Evolutionary conservation across 75 land plant species (phyloP).

Genomic region (Pinus taeda): DNA sequence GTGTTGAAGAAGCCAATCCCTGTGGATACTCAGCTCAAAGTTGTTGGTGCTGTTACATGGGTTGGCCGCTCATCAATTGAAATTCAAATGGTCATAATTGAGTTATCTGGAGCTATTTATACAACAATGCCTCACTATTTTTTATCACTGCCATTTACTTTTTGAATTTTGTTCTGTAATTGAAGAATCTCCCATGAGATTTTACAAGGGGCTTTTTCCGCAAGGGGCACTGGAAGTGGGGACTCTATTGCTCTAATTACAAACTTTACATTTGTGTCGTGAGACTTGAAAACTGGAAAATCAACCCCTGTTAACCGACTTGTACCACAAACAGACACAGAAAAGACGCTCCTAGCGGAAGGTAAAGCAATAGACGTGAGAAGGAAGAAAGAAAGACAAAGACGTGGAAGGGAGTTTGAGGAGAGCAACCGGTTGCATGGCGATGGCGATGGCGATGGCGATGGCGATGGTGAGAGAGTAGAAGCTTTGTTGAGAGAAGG

Average conservation of each 20-base stretch:
- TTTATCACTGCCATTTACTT: too few species aligned
- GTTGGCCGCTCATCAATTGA: slow-evolving; percentile 94
- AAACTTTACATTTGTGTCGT: slow-evolving; percentile 87
- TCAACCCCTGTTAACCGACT: slow-evolving; percentile 84
- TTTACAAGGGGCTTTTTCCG: background rate
- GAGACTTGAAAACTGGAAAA: slow-evolving; percentile 79
- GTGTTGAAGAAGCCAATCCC: slow-evolving; percentile 24
- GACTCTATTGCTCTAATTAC: slow-evolving; percentile 67
- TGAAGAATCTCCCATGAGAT: background rate
- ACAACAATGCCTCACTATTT: too few species aligned
- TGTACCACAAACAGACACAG: slow-evolving; percentile 19
- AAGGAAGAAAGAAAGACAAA: slow-evolving; percentile 54
- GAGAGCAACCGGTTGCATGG: slow-evolving; percentile 23
- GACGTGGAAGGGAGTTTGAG: slow-evolving; percentile 26
- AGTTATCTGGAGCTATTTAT: slow-evolving; percentile 49
- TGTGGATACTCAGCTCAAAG: slow-evolving; percentile 63
- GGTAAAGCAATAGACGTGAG: slow-evolving; percentile 51
- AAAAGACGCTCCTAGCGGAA: slow-evolving; percentile 53
- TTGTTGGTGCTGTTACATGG: slow-evolving; percentile 89
- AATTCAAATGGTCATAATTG: slow-evolving; percentile 75
- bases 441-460: too few species aligned
- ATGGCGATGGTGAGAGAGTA: too few species aligned
- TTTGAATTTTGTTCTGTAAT: background rate
- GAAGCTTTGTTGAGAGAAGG: too few species aligned
- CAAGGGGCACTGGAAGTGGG: slow-evolving; percentile 8